phyloP scores from a whole-genome alignment of 352 stramenopile species.

The Phytopythium delawarense region DNA sequence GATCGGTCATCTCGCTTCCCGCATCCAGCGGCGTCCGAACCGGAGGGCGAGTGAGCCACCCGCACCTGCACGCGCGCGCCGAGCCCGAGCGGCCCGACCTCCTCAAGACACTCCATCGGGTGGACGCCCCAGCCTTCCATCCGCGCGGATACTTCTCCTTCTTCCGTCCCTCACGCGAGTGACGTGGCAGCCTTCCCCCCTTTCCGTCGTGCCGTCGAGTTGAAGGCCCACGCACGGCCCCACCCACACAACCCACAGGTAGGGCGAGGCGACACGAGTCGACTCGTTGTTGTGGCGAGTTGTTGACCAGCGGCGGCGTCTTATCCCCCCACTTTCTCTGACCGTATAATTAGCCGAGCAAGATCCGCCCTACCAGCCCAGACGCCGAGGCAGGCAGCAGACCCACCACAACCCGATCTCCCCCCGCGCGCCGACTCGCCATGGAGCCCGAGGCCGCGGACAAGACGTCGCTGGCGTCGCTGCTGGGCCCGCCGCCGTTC shows the following conservation, averaged over 20 bases:
- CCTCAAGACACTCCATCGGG: not conserved
- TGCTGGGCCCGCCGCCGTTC: conserved; percentile 1
- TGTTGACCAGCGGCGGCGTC: not conserved
- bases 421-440: not conserved
- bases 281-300: not conserved
- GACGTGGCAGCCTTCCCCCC: not conserved
- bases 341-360: not conserved
- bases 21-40: not conserved
- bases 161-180: not conserved
- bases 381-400: not conserved
- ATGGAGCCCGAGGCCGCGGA: conserved; percentile 3
- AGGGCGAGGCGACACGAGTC: not conserved
- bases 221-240: not conserved
- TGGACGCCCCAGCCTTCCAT: not conserved
- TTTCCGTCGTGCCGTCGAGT: not conserved
- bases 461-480: not conserved
- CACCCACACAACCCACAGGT: not conserved
- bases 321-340: not conserved
- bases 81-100: not conserved
- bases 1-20: not conserved
- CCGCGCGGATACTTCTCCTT: not conserved
- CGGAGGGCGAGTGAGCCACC: not conserved
- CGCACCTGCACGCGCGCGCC: not conserved
- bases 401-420: not conserved
- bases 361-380: not conserved